Conservation (phyloP, 1,284 basidiomycete species). For the Bondarzewia mesenterica region DNA sequence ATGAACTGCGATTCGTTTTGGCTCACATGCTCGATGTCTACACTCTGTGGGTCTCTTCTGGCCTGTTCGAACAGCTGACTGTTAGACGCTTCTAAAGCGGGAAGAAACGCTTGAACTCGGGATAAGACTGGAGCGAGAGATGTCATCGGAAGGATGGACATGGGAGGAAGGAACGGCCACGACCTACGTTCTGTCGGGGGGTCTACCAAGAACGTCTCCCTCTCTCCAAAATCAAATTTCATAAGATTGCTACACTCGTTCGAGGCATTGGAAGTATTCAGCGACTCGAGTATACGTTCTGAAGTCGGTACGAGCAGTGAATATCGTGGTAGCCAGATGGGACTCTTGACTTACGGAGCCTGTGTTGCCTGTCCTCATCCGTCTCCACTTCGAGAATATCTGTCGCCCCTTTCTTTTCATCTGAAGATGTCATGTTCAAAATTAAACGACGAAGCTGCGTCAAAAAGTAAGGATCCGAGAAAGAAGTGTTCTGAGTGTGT, state of each 20-base stretch:
- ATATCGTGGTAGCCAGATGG: background rate
- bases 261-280: conserved; percentile 14
- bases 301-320: background rate
- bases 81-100: conserved; percentile 56
- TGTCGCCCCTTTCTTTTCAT: conserved; percentile 4
- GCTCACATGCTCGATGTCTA: conserved; percentile 56
- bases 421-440: background rate
- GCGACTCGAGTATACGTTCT: conserved; percentile 22
- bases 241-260: background rate
- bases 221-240: conserved; percentile 21
- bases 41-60: conserved; percentile 35
- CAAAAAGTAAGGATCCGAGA: too few relatives aligned
- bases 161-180: background rate
- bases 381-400: conserved; percentile 26
- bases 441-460: too few relatives aligned
- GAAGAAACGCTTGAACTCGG: conserved; percentile 56
- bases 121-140: conserved; percentile 37
- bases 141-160: background rate
- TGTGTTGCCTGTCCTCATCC: conserved; percentile 22
- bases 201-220: conserved; percentile 18
- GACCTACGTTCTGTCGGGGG: conserved; percentile 27
- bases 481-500: too few relatives aligned
- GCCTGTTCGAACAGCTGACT: conserved; percentile 32
- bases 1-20: conserved; percentile 43
- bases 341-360: conserved; percentile 22